Conservation (phyloP, 2,329 filamentous ascomycete species). For the Thermothelomyces thermophilus region DNA sequence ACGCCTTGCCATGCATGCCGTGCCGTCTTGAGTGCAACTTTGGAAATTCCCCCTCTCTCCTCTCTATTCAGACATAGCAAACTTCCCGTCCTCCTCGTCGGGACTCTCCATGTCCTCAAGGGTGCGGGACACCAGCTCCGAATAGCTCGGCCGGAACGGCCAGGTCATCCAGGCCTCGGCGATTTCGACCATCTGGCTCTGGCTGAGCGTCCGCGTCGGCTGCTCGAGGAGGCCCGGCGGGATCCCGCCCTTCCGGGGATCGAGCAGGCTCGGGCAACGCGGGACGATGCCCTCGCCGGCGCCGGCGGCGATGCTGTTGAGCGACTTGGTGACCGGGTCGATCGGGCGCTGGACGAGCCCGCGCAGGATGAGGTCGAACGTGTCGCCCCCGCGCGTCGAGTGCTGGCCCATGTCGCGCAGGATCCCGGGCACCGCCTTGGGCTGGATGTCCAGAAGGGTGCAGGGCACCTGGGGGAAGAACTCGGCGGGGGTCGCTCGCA, state of each 20-base stretch:
- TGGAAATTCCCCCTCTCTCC: too few relatives aligned
- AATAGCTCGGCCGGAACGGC: slow-evolving; percentile 53
- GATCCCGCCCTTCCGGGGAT: slow-evolving; percentile 42
- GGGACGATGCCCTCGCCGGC: slow-evolving; percentile 48
- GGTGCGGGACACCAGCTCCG: slow-evolving; percentile 41
- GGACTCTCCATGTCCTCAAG: slow-evolving; percentile 26
- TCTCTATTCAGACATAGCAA: too few relatives aligned
- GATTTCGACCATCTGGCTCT: slow-evolving; percentile 51
- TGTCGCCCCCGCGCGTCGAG: slow-evolving; percentile 39
- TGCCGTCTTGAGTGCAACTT: too few relatives aligned
- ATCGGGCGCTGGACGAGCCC: slow-evolving; percentile 33
- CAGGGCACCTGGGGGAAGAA: slow-evolving; percentile 57
- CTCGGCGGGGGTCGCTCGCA: slow-evolving; percentile 52
- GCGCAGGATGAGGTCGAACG: slow-evolving; percentile 46
- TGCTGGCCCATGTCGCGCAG: slow-evolving; percentile 40
- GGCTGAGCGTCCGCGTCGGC: slow-evolving; percentile 42
- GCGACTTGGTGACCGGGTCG: slow-evolving; percentile 34
- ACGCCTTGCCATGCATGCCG: background rate
- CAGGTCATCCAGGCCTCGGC: slow-evolving; percentile 56
- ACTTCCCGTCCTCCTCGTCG: slow-evolving; percentile 5
- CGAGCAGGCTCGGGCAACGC: slow-evolving; percentile 42
- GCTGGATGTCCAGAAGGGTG: slow-evolving; percentile 61
- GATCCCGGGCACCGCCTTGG: slow-evolving; percentile 45
- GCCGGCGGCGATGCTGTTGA: slow-evolving; percentile 54
- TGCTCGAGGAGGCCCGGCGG: slow-evolving; percentile 38